Base-by-base conservation (phyloP, 108 stramenopile species). In the Conticribra guillardii region DNA sequence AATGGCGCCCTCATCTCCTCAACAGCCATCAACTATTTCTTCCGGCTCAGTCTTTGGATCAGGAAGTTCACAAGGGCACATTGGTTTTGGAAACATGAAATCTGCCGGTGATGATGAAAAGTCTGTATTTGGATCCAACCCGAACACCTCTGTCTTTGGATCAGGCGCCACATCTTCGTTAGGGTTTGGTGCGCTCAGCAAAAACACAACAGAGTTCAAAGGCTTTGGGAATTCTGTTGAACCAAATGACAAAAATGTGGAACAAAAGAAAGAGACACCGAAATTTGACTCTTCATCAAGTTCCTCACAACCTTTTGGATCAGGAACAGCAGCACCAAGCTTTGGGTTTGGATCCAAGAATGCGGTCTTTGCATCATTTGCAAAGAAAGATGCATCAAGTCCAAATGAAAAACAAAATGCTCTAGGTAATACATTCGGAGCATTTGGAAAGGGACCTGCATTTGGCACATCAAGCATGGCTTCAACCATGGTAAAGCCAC, bases 11-110 rank as follows among this genome's bases (percentile, higher is more conserved):
- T 28, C 53, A 30, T 22, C 46, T 44, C 11, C 49, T 8, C 51
- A 57, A 29, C 22, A 61, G 46, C 33, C 23, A n/a, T 32, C 32
- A 17, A 17, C 33, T 11, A 28, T 15, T 33, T 19, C 50, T 30
- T 17, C 59, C 17, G 60, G 53, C 29, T 60, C 73, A 50, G 68
- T 65, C 22, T 65, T 72, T 73, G 76, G 64, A 34, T 66, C 74
- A 51, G 27, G 19, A 22, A 64, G 65, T 18, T 60, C 58, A 37
- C 47, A 49, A 32, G 75, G 76, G 19, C 78, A 79, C 50, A n/a
- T 68, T 69, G 82, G 79, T 21, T 79, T 78, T 49, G 71, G 71
- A 0, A 7, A 15, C 3, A 49, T 28, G 1, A 54, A 44, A 44
- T 21, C 9, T 14, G 18, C 59, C 1, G 4, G 3, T 8, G 59